Evolutionary conservation across 192 early-diverging fungal species (phyloP).

Genomic region (Pecoramyces ruminantium): DNA sequence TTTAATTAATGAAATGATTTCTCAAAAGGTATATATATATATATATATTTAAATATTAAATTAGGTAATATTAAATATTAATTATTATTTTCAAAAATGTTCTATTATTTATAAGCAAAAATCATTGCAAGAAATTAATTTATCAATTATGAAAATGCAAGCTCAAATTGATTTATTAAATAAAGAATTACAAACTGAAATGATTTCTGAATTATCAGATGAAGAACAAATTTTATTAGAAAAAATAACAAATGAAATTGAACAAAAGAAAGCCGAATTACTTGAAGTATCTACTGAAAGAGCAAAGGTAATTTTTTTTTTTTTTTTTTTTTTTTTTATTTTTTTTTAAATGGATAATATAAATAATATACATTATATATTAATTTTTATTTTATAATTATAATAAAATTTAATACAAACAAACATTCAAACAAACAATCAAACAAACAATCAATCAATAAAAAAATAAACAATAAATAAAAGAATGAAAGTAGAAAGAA

Average conservation of each 20-base stretch:
- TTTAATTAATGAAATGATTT: not conserved
- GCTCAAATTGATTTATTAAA: not conserved
- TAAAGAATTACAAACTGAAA: not conserved
- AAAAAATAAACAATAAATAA: too few relatives aligned
- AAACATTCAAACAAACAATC: too few relatives aligned
- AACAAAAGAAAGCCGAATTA: not conserved
- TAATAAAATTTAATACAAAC: too few relatives aligned
- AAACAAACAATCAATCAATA: too few relatives aligned
- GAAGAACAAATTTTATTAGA: not conserved
- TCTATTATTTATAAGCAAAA: not conserved
- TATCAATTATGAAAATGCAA: not conserved
- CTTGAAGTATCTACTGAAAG: not conserved
- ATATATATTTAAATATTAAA: not conserved
- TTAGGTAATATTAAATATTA: too few relatives aligned
- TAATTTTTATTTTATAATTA: too few relatives aligned
- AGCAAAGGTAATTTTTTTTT: not conserved
- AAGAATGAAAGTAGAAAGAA: not conserved
- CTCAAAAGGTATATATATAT: not conserved
- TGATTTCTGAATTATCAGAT: not conserved
- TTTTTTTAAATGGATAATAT: too few relatives aligned
- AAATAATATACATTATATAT: too few relatives aligned
- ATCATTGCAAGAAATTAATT: not conserved
- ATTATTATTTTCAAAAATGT: too few relatives aligned
- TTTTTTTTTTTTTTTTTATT: too few relatives aligned
- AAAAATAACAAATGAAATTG: not conserved